Base-by-base conservation (phyloP, 371 early-diverging fungal genomes). In the Saksenaea vasiformis region DNA sequence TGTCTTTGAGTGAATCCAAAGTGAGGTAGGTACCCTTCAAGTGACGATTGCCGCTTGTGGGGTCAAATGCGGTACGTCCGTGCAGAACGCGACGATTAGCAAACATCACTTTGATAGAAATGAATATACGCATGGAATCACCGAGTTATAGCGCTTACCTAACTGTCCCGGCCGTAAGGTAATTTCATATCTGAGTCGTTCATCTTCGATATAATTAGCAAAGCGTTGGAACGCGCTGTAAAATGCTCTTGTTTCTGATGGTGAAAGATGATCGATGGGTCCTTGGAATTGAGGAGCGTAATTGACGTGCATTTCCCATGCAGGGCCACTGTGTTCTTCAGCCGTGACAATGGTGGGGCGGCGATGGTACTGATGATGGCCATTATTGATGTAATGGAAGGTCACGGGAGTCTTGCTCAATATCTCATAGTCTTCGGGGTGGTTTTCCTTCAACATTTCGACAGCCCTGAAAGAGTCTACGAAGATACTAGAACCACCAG, bases 231-330 rank as follows among this genome's bases (percentile, higher is more conserved):
- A 86, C 0, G 94, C 95, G 41, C 73, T 60, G 69, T 95, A 94
- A 65, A 91, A 92, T n/a, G 64, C 47, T 15, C 60, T 77, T 47
- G 86, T 79, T 28, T 80, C 64, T 7, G 76, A 58, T 1, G 85
- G 77, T 5, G 74, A 66, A 5, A 79, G 70, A 34, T 82, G 56
- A 53, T 89, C 89, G 58, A 93, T 66, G 5, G 93, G 92, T 0
- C 93, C 96, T 68, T 92, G 93, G 80, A 95, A 95, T n/a, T 92
- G 95, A 28, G 96, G 96, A 0, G 94, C 83, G 66, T 94, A 95
- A 65, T 89, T 91, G 17, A 95, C 91, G 62, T 86, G 85, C 54
- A 64, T 77, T 17, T 70, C 70, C 82, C 82, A 82, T 1, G 79
- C 74, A 26, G 78, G 62, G 10, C 73, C 77, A 19, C 72, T 70